Evolutionary conservation across 371 early-diverging fungal species (phyloP), one percentile per base, ranked within the genome.

Genomic region (Mucor circinelloides): DNA sequence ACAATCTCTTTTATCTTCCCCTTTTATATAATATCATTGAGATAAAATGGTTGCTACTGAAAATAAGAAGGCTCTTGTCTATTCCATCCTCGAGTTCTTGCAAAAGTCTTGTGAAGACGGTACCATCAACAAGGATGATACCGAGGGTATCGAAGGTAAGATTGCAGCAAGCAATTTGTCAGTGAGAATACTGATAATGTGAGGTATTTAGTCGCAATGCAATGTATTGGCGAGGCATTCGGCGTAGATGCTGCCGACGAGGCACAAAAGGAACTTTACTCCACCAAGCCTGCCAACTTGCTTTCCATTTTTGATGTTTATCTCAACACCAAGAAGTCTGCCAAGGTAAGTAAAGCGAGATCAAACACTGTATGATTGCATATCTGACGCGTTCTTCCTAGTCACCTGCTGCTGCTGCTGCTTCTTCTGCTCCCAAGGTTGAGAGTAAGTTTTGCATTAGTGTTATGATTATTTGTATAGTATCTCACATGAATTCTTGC

Each of bases 201-300:
- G 12, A 19, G 6, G 3, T 0, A 23, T 50, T n/a, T 42, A 82
- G 83, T 96, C 57, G 97, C 97, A 69, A 91, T 93, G 77, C 96
- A 96, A 73, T 96, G 97, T 83, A 94, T 98, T 58, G 89, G 92
- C 63, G 97, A 97, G 67, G 95, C 95, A 30, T 98, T 97, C 80
- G 93, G 90, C 34, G 89, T 98, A 63, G 92, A 96, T 74, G 64
- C 82, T 60, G 77, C 78, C 40, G 94, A 97, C 74, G 80, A 83
- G 21, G 85, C 74, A 17, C 92, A 92, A 69, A 78, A 86, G 60
- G 72, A 79, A 58, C 76, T 80, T 23, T 91, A 90, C 65, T 89
- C 91, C 68, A 94, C 94, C 66, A 95, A 95, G 81, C 95, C 97
- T 54, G 88, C 91, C 42, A 90, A 83, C 44, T 82, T 96, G 31